Percentiles rank a stretch among this genome's conserved stretches.
Conservation (phyloP, 2,329 filamentous ascomycete species). For the Cladophialophora yegresii region DNA sequence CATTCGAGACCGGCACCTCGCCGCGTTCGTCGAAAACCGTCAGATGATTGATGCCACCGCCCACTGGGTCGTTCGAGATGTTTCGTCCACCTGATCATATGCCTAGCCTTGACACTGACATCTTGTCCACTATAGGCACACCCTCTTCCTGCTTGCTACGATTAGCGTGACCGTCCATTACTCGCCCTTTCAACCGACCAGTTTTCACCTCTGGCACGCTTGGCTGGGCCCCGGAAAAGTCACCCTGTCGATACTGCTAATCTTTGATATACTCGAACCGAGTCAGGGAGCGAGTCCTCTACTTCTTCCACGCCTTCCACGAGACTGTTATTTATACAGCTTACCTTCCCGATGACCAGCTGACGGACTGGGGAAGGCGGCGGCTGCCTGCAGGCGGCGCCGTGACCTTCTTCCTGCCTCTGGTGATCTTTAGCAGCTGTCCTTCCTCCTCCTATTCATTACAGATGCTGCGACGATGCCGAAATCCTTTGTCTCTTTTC, state of each 20-base stretch:
- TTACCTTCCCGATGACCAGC: slow-evolving; percentile 21
- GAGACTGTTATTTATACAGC: slow-evolving; percentile 2
- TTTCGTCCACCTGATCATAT: slow-evolving; percentile 18
- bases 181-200: background rate
- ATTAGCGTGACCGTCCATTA: background rate
- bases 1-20: background rate
- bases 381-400: slow-evolving; percentile 25
- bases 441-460: background rate
- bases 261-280: background rate
- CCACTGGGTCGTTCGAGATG: background rate
- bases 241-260: slow-evolving; percentile 5
- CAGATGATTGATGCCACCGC: slow-evolving; percentile 14
- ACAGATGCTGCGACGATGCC: slow-evolving; percentile 24
- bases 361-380: slow-evolving; percentile 23
- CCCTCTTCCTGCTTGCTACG: background rate
- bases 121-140: background rate
- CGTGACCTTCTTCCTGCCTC: slow-evolving; percentile 8
- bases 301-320: background rate
- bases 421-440: background rate
- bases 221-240: background rate
- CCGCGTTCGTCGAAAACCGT: slow-evolving; percentile 13
- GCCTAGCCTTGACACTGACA: background rate
- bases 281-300: background rate
- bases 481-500: slow-evolving; percentile 32
- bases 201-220: background rate